phyloP scores from a whole-genome alignment of 2,329 filamentous ascomycete genomes.

The Chrysoporthe cubensis region DNA sequence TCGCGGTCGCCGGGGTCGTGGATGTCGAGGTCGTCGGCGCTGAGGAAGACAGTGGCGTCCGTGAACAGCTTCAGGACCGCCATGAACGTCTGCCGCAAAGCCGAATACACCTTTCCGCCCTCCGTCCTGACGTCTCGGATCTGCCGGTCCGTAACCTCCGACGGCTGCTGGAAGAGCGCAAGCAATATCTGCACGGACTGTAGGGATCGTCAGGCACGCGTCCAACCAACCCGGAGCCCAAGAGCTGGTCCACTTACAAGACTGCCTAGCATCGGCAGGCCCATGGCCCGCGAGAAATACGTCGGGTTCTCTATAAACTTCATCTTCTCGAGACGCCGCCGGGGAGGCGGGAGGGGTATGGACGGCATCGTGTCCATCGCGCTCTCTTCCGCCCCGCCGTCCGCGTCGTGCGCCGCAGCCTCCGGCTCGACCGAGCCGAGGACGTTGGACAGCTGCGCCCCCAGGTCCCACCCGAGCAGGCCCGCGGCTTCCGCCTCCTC shows the following conservation, averaged over 20 bases:
- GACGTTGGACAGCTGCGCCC: conserved; percentile 25
- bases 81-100: conserved; percentile 39
- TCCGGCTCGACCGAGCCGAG: conserved; percentile 22
- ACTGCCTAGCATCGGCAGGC: conserved; percentile 40
- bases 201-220: conserved; percentile 7
- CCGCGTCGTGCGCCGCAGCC: conserved; percentile 10
- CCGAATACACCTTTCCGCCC: conserved; percentile 41
- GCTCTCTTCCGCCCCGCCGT: conserved; percentile 15
- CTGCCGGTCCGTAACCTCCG: conserved; percentile 36
- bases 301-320: conserved; percentile 40
- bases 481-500: conserved; percentile 33
- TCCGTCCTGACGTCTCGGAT: conserved; percentile 38
- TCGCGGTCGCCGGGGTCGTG: conserved; percentile 43
- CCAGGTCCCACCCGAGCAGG: conserved; percentile 22
- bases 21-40: conserved; percentile 44
- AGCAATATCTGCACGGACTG: conserved; percentile 44
- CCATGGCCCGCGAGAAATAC: conserved; percentile 43
- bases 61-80: conserved; percentile 41
- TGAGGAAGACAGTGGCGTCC: conserved; percentile 37
- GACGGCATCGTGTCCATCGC: conserved; percentile 19
- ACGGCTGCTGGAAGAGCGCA: conserved; percentile 40
- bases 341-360: conserved; percentile 23
- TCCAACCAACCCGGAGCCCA: background rate
- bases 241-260: conserved; percentile 31
- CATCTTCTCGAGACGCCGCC: conserved; percentile 38